These are phyloP conservation scores for Penicillium turbatum DNA, from an alignment of 495 filamentous ascomycete species.

Conservation along the genomic window DNA sequence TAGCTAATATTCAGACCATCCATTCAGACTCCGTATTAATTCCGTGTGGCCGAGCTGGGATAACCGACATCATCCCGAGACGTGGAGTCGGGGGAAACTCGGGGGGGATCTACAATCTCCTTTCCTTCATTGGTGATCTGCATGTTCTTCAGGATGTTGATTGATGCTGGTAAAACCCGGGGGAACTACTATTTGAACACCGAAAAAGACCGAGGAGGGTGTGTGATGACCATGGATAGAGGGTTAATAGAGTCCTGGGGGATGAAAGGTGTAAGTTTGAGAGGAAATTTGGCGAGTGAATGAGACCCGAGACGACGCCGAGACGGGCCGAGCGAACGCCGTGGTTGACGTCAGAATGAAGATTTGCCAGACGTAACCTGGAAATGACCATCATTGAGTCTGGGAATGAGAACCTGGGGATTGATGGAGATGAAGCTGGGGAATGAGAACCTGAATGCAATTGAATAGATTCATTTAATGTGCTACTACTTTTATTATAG, in stretches of 20 bases:
- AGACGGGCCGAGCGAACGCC: neutral
- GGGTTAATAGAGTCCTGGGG: neutral
- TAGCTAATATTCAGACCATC: neutral
- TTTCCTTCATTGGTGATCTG: neutral
- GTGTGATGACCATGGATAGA: too few species aligned
- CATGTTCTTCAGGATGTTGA: neutral
- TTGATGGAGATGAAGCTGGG: neutral
- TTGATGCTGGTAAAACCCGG: neutral
- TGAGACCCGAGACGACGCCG: neutral
- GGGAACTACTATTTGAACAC: neutral
- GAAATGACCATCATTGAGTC: neutral
- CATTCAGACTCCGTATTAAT: neutral
- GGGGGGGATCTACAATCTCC: neutral
- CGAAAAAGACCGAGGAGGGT: neutral
- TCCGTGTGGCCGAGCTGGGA: constrained; percentile 38
- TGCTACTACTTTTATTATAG: too few species aligned
- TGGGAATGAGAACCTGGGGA: neutral
- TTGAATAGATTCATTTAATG: neutral
- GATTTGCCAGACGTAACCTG: neutral
- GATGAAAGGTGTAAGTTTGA: neutral
- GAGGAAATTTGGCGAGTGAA: too few species aligned
- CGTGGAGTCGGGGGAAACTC: constrained; percentile 15
- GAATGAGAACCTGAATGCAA: too few species aligned
- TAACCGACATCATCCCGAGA: constrained; percentile 36
- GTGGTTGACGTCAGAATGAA: constrained; percentile 14